phyloP scores from a whole-genome alignment of 306 rosid genomes.

The Pterocarpus macrocarpus region DNA sequence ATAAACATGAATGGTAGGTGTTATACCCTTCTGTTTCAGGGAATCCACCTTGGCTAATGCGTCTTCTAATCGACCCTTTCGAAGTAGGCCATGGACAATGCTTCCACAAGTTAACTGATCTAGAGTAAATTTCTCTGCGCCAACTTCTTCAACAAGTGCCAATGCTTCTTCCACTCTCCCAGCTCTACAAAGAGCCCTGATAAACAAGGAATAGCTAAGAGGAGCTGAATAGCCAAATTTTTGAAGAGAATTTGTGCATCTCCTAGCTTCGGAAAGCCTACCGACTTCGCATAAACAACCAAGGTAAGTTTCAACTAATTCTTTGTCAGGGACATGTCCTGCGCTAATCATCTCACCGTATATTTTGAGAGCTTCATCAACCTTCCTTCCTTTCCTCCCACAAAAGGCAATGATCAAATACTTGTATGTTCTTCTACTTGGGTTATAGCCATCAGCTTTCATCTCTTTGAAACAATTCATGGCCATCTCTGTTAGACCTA shows the following conservation, averaged over 20 bases:
- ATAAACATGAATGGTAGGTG: constrained; percentile 77
- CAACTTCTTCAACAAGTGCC: constrained; percentile 56
- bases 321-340: constrained; percentile 74
- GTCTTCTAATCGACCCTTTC: constrained; percentile 65
- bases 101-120: constrained; percentile 79
- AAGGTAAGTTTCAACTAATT: constrained; percentile 72
- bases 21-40: constrained; percentile 71
- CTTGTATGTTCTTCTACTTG: constrained; percentile 79
- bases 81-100: constrained; percentile 78
- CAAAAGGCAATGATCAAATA: constrained; percentile 76
- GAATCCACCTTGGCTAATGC: constrained; percentile 73
- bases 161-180: constrained; percentile 82
- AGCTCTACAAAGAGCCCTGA: constrained; percentile 79
- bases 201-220: constrained; percentile 66
- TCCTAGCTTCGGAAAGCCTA: constrained; percentile 65
- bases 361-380: constrained; percentile 66
- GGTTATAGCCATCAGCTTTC: constrained; percentile 68
- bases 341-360: constrained; percentile 71
- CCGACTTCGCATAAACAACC: constrained; percentile 82
- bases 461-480: constrained; percentile 70
- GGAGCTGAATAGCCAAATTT: constrained; percentile 65
- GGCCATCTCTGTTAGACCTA: constrained; percentile 85
- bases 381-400: constrained; percentile 84
- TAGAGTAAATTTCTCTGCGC: constrained; percentile 55
- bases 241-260: constrained; percentile 68